Evolutionary conservation across 495 filamentous ascomycete species (phyloP), one percentile per base, ranked within the genome.

Genomic region (Durotheca rogersii): DNA sequence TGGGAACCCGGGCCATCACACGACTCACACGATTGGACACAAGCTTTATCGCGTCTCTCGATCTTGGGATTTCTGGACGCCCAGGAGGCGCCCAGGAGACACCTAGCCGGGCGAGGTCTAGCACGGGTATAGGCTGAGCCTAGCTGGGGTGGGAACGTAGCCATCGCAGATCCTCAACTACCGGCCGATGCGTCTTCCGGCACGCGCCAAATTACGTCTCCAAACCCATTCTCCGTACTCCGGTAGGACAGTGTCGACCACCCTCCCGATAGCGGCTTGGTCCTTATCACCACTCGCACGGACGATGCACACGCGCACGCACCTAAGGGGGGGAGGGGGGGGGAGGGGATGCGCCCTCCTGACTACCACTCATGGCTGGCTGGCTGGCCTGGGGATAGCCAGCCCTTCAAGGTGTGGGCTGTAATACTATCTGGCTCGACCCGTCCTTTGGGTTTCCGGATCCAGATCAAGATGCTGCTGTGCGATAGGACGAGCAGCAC

Each of bases 181-280:
- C 56, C 56, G 56, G 40, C 48, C 49, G 56, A 53, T 59, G 50
- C 55, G 35, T 47, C n/a, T 58, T 50, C 56, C 56, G 56, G 35
- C 31, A 34, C 18, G 18, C 49, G 20, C 50, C 5, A 45, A 49
- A n/a, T n/a, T n/a, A n/a, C n/a, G n/a, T 21, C 41, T 33, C 36
- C 21, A 58, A 44, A 27, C 43, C 44, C 34, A 33, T 58, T 42
- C 35, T 34, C 46, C 40, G 41, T 38, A 27, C 23, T 27, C 23
- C 23, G 23, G 23, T 27, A 17, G 14, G 14, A 21, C 30, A 18
- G 21, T 32, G 43, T 38, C 48, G 27, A 17, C 14, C 14, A 9
- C 19, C n/a, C n/a, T n/a, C 51, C 51, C 51, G 39, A 48, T 55
- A 55, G 44, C 51, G 51, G 51, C 44, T 44, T 6, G 33, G 23